Base-by-base conservation (phyloP, 106 monocot genomes). In the Alisma plantagoaquatica region DNA sequence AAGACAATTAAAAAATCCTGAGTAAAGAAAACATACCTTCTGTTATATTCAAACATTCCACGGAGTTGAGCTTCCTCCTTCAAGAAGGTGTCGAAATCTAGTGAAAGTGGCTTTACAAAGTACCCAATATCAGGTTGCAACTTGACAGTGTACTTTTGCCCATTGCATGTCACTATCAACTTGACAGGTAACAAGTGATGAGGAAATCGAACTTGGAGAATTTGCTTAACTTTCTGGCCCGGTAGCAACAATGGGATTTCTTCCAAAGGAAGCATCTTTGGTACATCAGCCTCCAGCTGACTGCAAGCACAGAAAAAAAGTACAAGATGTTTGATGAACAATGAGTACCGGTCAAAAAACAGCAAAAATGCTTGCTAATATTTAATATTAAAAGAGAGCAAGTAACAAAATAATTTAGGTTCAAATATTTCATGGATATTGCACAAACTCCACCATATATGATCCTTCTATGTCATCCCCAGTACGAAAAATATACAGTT, bases 81-180 rank as follows among this genome's bases (percentile, higher is more conserved):
- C 52, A 49, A 20, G 64, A 98, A 98, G 1, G 66, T 27, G 15
- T 79, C 59, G 23, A 66, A 29, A 63, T 76, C 73, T 60, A 98
- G 70, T 21, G 56, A 33, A 11, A 79, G 49, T 25, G 96, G 89
- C 33, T 61, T 75, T 42, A 90, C 31, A 57, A 98, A 98, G 67
- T 98, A 98, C 28, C 84, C 89, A 63, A 98, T 90, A 29, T 98
- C 85, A 42, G 96, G 96, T 71, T 84, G 81, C 43, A 98, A 60
- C 63, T 98, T 98, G 23, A 70, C 71, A 2, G 55, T 26, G 67
- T 74, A 43, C 43, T 63, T 98, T 64, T 81, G 81, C 51, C 63
- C 81, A 61, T 75, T 72, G 64, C 76, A 85, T 29, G 69, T 29
- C 10, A 98, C 61, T 48, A 56, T 59, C 57, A 98, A 33, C 57